A percentile compares a stretch with the other conserved stretches of the same genome.
phyloP scores from a whole-genome alignment of 495 filamentous ascomycete genomes.

The Daldinia vernicosa region DNA sequence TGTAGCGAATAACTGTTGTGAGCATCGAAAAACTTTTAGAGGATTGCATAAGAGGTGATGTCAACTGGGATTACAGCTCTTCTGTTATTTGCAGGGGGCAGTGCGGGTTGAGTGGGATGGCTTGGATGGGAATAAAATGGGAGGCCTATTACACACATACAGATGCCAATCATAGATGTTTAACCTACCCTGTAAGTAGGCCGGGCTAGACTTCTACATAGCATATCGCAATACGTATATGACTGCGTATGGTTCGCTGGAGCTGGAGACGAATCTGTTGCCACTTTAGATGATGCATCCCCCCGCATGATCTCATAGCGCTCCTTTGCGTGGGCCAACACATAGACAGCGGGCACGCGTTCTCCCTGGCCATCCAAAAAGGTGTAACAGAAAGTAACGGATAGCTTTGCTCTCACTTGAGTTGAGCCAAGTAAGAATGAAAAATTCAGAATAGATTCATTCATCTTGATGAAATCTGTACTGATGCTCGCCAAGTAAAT shows the following conservation, averaged over 20 bases:
- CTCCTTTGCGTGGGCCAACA: constrained; percentile 16
- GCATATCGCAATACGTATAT: background rate
- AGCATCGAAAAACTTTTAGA: constrained; percentile 22
- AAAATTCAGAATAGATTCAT: constrained; percentile 2
- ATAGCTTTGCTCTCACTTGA: constrained; percentile 15
- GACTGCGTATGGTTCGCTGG: background rate
- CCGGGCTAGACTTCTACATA: constrained; percentile 12
- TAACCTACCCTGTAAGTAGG: background rate
- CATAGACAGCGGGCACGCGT: constrained; percentile 6
- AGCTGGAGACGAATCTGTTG: constrained; percentile 18
- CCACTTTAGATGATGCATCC: constrained; percentile 26
- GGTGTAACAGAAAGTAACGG: constrained; percentile 10
- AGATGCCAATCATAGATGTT: background rate
- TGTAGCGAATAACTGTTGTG: constrained; percentile 36
- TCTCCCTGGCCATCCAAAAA: background rate
- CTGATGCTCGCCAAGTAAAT: constrained; percentile 1
- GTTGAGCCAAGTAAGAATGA: background rate
- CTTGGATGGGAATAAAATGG: constrained; percentile 4
- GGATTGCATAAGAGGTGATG: constrained; percentile 36
- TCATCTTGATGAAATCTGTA: background rate
- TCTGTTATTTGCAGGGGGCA: constrained; percentile 31
- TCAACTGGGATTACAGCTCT: constrained; percentile 30
- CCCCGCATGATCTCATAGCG: constrained; percentile 42
- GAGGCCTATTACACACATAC: constrained; percentile 32
- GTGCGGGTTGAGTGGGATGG: constrained; percentile 22